Evolutionary conservation across 768 basidiomycete genomes (phyloP), one percentile per base, ranked within the genome.

Genomic region (Cystobasidium ongulense): DNA sequence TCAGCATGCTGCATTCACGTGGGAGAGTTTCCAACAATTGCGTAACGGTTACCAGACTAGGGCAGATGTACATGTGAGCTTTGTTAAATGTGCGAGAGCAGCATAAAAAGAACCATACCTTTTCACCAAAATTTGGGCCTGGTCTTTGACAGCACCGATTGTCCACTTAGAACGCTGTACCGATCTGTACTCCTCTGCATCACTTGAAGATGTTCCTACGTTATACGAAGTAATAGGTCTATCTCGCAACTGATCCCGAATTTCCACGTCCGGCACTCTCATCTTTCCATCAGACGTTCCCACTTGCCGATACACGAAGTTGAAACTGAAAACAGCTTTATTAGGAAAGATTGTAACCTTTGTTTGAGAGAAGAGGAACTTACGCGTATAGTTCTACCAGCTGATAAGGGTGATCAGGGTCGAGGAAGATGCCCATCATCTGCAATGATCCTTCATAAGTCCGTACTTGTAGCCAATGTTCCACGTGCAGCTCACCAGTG

Each of bases 321-420:
- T 76, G 74, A 78, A 78, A 0, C 68, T 71, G 53, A 2, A 59
- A 13, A 11, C 13, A 59, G 43, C 21, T 15, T 13, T 31, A 17
- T 29, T 7, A 25, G 62, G 13, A 25, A 59, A 11, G 27, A 59
- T 11, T 27, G 57, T 25, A 59, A 63, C 8, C 29, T 18, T 15
- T 8, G 23, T 23, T 8, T 8, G 33, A 39, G 29, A 23, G 27
- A 5, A 27, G 27, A 41, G 17, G 18, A 11, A 59, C 68, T 10
- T 21, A 71, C 68, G 76, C 63, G 71, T 75, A 77, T 65, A 64
- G 53, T 50, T 77, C 74, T 46, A 79, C 82, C 72, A 82, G 89
- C 89, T 93, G 92, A 77, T 86, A 90, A 0, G 92, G 92, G 81
- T 94, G 89, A 75, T 89, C 86, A 72, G 84, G 87, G 78, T 94